Base-by-base conservation (phyloP, 2,329 filamentous ascomycete genomes). In the Ophiostoma angusticollis region DNA sequence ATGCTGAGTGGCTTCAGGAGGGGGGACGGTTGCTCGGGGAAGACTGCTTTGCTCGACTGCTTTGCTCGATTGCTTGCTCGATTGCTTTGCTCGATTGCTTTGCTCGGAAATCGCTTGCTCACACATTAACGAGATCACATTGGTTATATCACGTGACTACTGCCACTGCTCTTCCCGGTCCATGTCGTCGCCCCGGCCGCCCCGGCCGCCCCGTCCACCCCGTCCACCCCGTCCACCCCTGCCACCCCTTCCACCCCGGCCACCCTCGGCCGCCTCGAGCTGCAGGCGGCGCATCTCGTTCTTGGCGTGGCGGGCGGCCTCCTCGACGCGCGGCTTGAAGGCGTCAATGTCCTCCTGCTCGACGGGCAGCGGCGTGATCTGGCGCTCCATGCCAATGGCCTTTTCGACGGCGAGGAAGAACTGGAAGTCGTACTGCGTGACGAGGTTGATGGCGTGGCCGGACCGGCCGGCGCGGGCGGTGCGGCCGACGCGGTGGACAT, bases 391-490 rank as follows among this genome's bases (percentile, higher is more conserved):
- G 11, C 82, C 83, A 11, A 95, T 63, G 0, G 85, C 84, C 6
- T 76, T 74, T 58, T 95, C 87, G 36, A 93, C 93, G 16, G 85
- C 68, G 52, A 80, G 62, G 60, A 75, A 93, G 25, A 91, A 70
- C 56, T 87, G 83, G 2, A 87, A 63, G 52, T 93, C 86, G 49
- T 93, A 93, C 58, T 94, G 86, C 0, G 84, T 93, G 5, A 91
- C 79, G 8, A 95, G 62, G 37, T 70, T 84, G 33, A 94, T 71
- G 8, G 86, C 85, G 31, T 84, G 73, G 35, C 87, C 87, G 2
- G 78, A 79, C 56, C 87, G 87, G 22, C 86, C 86, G 0, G 86
- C 86, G 58, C 86, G 75, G 0, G 86, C 86, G 1, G 86, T 94
- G 49, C 86, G 80, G 16, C 86, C 86, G 1, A 94, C 85, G 37